Conservation (phyloP, 192 early-diverging fungal genomes). For the Obelidium mucronatum region DNA sequence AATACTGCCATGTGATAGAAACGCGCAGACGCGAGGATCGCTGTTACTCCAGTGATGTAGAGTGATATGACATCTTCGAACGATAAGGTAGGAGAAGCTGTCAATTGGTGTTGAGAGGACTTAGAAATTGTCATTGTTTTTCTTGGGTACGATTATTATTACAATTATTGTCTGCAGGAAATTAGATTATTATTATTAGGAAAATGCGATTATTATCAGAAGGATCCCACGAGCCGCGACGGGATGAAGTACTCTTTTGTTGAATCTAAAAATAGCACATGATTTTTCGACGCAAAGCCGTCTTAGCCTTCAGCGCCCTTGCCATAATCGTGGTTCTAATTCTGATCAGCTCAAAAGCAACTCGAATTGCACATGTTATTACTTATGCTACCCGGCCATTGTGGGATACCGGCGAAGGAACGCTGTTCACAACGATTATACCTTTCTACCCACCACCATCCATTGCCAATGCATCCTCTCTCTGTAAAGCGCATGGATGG, state of each 20-base stretch:
- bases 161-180: too few relatives aligned
- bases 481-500: constrained; percentile 65
- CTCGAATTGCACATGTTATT: constrained; percentile 4
- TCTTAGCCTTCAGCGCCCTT: neutral
- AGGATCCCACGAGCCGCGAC: too few relatives aligned
- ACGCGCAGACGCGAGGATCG: neutral
- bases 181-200: too few relatives aligned
- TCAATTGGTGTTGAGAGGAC: too few relatives aligned
- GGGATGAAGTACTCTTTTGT: too few relatives aligned
- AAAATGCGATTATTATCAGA: too few relatives aligned
- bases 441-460: neutral
- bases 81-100: neutral
- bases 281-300: too few relatives aligned
- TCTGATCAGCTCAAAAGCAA: neutral
- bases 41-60: neutral
- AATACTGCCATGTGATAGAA: neutral
- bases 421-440: neutral
- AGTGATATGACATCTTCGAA: neutral
- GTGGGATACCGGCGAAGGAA: constrained; percentile 19
- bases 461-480: neutral
- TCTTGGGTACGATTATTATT: too few relatives aligned
- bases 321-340: neutral
- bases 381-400: constrained; percentile 36
- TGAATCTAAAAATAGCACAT: too few relatives aligned
- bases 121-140: too few relatives aligned